Base-by-base conservation (phyloP, 495 filamentous ascomycete genomes). In the Entonaema liquescens region DNA sequence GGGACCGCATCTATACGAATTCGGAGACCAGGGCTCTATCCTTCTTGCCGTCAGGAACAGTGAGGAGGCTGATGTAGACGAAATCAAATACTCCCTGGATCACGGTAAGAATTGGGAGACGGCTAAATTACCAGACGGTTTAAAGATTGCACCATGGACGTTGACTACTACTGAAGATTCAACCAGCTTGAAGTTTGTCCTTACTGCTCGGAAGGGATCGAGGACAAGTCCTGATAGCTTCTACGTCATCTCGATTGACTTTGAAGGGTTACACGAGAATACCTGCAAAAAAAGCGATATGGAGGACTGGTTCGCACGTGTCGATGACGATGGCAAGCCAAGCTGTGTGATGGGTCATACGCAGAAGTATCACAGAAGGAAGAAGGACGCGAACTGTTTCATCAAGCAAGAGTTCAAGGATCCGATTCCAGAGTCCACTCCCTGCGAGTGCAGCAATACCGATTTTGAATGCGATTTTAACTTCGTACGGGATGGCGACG, bases 401-500 rank as follows among this genome's bases (percentile, higher is more conserved):
- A 86, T 98, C 61, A 91, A 91, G 63, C 84, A 95, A 71, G 88
- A 93, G 52, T 97, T 94, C 80, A 87, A 93, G 73, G 90, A 94
- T 65, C 86, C 91, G 0, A 71, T 83, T 17, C 85, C 89, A 2
- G 79, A 87, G 35, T 89, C 86, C 29, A 84, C 91, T 66, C 77
- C 83, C 31, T 99, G 95, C 83, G 86, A 91, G 21, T 99, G 95
- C 81, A 88, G 88, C 0, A 85, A 89, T 11, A 82, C 84, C 35
- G 95, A 99, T 78, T 99, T 92, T 74, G 95, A 99, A 78, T 99
- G 95, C 78, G 93, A 98, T 75, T 96, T 90, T 83, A 94, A 95
- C 76, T 98, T 95, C 75, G 80, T 88, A 47, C 84, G 83, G 47
- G 85, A 89, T n/a, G 76, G 76, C 4, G 81, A 84, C 65, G 78